Evolutionary conservation across 2,329 filamentous ascomycete genomes (phyloP).

Genomic region (Thermothelomyces thermophilus): DNA sequence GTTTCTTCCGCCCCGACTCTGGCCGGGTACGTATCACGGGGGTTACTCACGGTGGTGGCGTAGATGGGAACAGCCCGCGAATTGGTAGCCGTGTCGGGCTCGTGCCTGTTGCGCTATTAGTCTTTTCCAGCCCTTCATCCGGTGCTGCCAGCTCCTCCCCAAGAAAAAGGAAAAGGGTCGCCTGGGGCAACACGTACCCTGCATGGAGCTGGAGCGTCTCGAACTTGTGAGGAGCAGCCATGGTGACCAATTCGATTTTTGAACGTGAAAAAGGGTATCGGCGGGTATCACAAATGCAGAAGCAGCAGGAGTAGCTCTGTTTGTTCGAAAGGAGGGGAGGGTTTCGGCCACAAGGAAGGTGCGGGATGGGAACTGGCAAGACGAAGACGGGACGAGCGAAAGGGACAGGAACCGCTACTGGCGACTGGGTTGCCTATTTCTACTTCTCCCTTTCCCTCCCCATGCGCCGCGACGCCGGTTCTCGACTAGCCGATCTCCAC

Average conservation of each 20-base stretch:
- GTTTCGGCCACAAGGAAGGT: background rate
- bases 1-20: background rate
- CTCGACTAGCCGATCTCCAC: constrained; percentile 11
- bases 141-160: background rate
- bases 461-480: constrained; percentile 1
- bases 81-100: constrained; percentile 74
- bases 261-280: constrained; percentile 11
- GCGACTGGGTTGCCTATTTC: background rate
- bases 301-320: background rate
- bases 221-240: constrained; percentile 53
- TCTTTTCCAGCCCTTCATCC: background rate
- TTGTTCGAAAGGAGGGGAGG: background rate
- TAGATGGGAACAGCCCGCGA: constrained; percentile 93
- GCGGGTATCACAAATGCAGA: constrained; percentile 11
- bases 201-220: constrained; percentile 84
- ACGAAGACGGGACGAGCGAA: background rate
- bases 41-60: constrained; percentile 64
- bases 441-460: background rate
- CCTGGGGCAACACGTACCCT: constrained; percentile 46
- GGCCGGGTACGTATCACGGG: background rate
- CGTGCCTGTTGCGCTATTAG: constrained; percentile 50
- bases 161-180: background rate
- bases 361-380: background rate
- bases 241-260: constrained; percentile 20
- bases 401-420: background rate